A percentile compares a stretch with the other conserved stretches of the same genome.
Conservation (phyloP, 2,329 filamentous ascomycete species). For the Didymella pomorum region DNA sequence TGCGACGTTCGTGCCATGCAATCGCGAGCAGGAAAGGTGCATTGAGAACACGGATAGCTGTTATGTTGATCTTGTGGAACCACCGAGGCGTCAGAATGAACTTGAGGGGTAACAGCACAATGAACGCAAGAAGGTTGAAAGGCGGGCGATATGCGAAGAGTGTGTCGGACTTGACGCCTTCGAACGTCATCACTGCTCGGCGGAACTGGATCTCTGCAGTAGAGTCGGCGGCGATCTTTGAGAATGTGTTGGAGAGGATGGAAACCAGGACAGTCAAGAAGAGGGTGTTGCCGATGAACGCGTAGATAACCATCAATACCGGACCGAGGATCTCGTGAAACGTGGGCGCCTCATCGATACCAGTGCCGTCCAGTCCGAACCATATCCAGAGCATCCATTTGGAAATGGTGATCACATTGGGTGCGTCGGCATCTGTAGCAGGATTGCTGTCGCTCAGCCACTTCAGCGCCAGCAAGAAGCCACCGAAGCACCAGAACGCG, state of each 20-base stretch:
- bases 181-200: slow-evolving; percentile 80
- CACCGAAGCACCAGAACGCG: slow-evolving; percentile 83
- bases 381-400: slow-evolving; percentile 96
- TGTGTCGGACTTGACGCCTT: slow-evolving; percentile 84
- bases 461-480: slow-evolving; percentile 79
- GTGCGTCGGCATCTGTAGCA: slow-evolving; percentile 48
- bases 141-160: slow-evolving; percentile 84
- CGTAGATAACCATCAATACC: slow-evolving; percentile 80
- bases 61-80: slow-evolving; percentile 91
- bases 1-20: slow-evolving; percentile 72
- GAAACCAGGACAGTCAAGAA: slow-evolving; percentile 90
- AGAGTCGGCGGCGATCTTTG: slow-evolving; percentile 77
- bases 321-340: slow-evolving; percentile 85
- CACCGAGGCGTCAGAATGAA: slow-evolving; percentile 80
- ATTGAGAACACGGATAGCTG: slow-evolving; percentile 76
- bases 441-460: slow-evolving; percentile 69
- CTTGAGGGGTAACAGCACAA: slow-evolving; percentile 78
- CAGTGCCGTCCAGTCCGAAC: slow-evolving; percentile 81
- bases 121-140: slow-evolving; percentile 80
- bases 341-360: slow-evolving; percentile 66
- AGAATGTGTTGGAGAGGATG: slow-evolving; percentile 85
- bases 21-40: slow-evolving; percentile 77
- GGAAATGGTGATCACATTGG: slow-evolving; percentile 73
- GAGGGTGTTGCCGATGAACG: slow-evolving; percentile 84
- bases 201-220: slow-evolving; percentile 86